These are phyloP conservation scores for Botryotinia narcissicola DNA, from an alignment of 2,329 filamentous ascomycete genomes.

Conservation along the genomic window DNA sequence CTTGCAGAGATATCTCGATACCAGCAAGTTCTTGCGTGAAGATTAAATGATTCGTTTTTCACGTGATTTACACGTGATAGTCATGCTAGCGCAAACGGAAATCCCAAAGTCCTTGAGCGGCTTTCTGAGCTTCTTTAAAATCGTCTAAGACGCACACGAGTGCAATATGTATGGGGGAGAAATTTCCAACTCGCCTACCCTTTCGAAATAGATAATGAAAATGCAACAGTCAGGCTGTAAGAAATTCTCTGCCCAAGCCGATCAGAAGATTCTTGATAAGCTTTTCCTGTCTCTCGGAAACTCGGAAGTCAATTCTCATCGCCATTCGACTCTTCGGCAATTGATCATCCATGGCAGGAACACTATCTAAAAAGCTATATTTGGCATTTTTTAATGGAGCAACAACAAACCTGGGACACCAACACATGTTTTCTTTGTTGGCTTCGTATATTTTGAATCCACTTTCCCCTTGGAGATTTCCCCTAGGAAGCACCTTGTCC, in stretches of 20 bases:
- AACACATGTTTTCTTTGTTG: background rate
- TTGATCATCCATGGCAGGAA: background rate
- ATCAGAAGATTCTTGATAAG: background rate
- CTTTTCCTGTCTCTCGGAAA: background rate
- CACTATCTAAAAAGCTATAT: background rate
- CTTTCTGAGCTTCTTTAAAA: background rate
- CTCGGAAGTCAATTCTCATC: background rate
- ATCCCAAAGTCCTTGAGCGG: background rate
- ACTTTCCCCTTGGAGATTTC: background rate
- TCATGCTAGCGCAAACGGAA: background rate
- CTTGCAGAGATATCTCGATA: background rate
- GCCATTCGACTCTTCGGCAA: background rate
- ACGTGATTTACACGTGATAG: background rate
- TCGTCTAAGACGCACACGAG: background rate
- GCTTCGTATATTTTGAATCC: background rate
- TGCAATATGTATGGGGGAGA: background rate
- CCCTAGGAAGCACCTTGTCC: background rate
- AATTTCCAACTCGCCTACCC: background rate
- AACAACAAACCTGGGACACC: background rate
- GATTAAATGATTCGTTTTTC: background rate
- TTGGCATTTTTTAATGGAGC: background rate
- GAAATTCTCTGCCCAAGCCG: background rate
- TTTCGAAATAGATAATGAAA: background rate
- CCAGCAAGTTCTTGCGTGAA: background rate
- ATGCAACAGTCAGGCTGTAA: background rate